Base-by-base conservation (phyloP, 441 rosid species). In the Erodium moschatum region DNA sequence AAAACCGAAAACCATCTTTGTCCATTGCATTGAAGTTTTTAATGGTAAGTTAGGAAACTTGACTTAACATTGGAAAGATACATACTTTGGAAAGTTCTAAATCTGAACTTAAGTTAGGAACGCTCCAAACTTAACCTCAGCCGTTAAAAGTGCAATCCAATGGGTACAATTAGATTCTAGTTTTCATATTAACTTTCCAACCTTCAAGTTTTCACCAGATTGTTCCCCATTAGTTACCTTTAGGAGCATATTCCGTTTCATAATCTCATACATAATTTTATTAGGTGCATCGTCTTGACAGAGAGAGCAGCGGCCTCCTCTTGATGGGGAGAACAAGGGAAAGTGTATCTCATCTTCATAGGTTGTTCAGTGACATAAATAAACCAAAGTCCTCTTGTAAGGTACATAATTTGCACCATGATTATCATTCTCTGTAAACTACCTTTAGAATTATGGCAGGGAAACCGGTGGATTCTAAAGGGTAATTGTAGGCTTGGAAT, bases 211-310 rank as follows among this genome's bases (percentile, higher is more conserved):
- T 24, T 24, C 0, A 0, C 27, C 2, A 2, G n/a, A 24, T 24
- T 24, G 27, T 24, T 24, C 27, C 27, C 2, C 2, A 2, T 24
- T 24, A 24, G 27, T 24, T 24, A 24, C 27, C 27, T 24, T 24
- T 24, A 24, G 27, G 27, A 24, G 27, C 27, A 24, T 24, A 24
- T 24, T 24, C 27, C 2, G 27, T 24, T 24, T 24, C 60, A 67
- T 75, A 64, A 60, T 7, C 64, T 69, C 27, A 18, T 16, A 2
- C 0, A 20, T 7, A 64, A 66, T 70, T 6, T 70, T 54, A 63
- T 74, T 76, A 92, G 98, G 96, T 90, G 70, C 97, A 90, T 63
- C 96, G 96, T 66, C 92, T 90, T 52, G 97, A 90, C 69, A 82
- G 90, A 79, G 97, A 92, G 81, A 86, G 86, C 72, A 92, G 98